Percentiles rank a stretch among this genome's conserved stretches.
Conservation (phyloP, 1,284 basidiomycete genomes). For the Moesziomyces parantarcticus region DNA sequence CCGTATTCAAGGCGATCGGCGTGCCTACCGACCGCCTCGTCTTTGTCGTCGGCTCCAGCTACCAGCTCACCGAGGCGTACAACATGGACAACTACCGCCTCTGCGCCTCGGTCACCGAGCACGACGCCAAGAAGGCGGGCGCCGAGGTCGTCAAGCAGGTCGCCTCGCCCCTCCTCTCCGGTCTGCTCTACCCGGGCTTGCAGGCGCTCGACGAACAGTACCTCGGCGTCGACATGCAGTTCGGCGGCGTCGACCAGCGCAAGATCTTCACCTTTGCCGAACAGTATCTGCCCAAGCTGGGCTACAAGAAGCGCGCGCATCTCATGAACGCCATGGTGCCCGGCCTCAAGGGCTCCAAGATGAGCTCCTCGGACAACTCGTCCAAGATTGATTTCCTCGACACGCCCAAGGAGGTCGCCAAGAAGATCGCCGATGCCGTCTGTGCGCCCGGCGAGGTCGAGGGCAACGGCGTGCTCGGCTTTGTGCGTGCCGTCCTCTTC, state of each 20-base stretch:
- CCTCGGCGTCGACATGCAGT: constrained; percentile 95
- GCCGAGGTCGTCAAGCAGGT: constrained; percentile 99
- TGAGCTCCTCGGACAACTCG: constrained; percentile 97
- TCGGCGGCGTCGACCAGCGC: constrained; percentile 97
- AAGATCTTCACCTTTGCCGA: constrained; percentile 99
- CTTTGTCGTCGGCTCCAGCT: constrained; percentile 89
- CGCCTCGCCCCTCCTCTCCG: constrained; percentile 87
- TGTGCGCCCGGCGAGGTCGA: constrained; percentile 87
- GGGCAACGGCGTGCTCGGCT: constrained; percentile 91
- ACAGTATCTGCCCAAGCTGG: constrained; percentile 89
- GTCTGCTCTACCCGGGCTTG: constrained; percentile 92
- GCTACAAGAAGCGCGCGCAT: constrained; percentile 94
- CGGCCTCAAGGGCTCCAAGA: constrained; percentile 91
- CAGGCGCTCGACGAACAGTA: constrained; percentile 98
- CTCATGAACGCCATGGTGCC: constrained; percentile 99
- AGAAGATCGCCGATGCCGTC: constrained; percentile 91
- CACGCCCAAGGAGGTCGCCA: constrained; percentile 80
- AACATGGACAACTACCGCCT: constrained; percentile 94
- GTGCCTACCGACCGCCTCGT: constrained; percentile 79
- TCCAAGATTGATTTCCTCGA: constrained; percentile 99
- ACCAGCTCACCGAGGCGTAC: constrained; percentile 92
- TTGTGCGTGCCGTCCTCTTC: constrained; percentile 87
- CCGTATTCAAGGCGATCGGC: constrained; percentile 87
- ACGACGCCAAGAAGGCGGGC: constrained; percentile 98
- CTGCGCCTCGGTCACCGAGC: constrained; percentile 88